Conservation (phyloP, 805 yeast genomes). For the Cephaloascus fragrans region DNA sequence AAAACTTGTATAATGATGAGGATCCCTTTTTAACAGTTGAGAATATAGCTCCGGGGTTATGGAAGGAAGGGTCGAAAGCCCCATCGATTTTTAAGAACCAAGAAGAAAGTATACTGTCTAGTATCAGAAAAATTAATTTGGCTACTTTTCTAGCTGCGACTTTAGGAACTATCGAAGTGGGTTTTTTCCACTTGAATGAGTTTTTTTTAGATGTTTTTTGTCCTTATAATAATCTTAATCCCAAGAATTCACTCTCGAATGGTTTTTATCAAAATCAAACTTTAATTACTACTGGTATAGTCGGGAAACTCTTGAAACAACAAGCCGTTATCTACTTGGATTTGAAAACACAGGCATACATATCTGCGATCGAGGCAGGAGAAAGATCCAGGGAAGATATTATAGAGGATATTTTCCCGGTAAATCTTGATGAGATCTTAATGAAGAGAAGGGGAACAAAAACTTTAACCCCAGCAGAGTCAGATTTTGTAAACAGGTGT, state of each 20-base stretch:
- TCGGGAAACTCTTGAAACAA: constrained; percentile 60
- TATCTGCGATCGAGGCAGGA: constrained; percentile 68
- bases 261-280: constrained; percentile 10
- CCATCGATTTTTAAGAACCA: constrained; percentile 49
- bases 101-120: constrained; percentile 51
- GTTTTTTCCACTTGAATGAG: constrained; percentile 78
- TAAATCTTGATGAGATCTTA: constrained; percentile 40
- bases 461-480: constrained; percentile 61
- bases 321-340: constrained; percentile 78
- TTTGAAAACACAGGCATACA: constrained; percentile 90
- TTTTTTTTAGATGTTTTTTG: constrained; percentile 82
- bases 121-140: constrained; percentile 75
- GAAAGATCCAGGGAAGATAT: constrained; percentile 56
- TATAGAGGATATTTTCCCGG: constrained; percentile 69
- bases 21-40: constrained; percentile 66
- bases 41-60: constrained; percentile 61
- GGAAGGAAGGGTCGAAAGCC: constrained; percentile 53
- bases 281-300: constrained; percentile 23
- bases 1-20: constrained; percentile 55
- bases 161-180: constrained; percentile 75
- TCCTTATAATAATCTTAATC: constrained; percentile 53
- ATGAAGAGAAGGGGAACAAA: constrained; percentile 19
- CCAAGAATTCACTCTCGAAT: constrained; percentile 29
- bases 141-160: constrained; percentile 86
- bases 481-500: constrained; percentile 71